Conservation (phyloP, 768 basidiomycete species). For the Holtermanniella nyarrowii region DNA sequence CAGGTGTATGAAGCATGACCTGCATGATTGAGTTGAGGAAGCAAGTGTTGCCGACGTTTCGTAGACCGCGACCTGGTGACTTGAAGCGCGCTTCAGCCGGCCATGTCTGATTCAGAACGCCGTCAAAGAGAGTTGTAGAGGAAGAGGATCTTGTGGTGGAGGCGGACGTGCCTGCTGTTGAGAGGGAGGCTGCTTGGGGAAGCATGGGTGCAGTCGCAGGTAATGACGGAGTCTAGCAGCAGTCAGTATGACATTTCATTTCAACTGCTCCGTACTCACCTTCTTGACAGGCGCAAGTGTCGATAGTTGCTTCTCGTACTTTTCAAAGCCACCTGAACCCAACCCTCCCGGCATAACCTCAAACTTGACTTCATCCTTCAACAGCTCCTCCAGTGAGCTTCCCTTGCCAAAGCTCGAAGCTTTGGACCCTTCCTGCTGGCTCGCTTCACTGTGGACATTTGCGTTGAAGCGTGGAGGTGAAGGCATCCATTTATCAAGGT, state of each 20-base stretch:
- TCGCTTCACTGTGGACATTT: too few relatives aligned
- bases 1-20: slow-evolving; percentile 84
- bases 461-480: too few relatives aligned
- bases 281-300: background rate
- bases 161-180: background rate
- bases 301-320: background rate
- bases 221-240: background rate
- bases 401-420: background rate
- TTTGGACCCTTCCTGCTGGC: too few relatives aligned
- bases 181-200: background rate
- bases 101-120: background rate
- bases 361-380: background rate
- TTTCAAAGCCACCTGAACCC: background rate
- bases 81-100: background rate
- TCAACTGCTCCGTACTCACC: background rate
- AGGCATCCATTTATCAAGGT: too few relatives aligned
- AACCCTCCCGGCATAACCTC: background rate
- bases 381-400: background rate
- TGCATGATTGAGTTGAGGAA: slow-evolving; percentile 92
- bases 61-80: background rate
- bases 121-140: background rate
- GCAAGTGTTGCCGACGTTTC: slow-evolving; percentile 46
- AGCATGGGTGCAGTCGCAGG: background rate
- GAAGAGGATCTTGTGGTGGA: background rate
- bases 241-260: background rate